These are phyloP conservation scores for Amorphotheca resinae DNA, from an alignment of 495 filamentous ascomycete genomes.

Conservation along the genomic window DNA sequence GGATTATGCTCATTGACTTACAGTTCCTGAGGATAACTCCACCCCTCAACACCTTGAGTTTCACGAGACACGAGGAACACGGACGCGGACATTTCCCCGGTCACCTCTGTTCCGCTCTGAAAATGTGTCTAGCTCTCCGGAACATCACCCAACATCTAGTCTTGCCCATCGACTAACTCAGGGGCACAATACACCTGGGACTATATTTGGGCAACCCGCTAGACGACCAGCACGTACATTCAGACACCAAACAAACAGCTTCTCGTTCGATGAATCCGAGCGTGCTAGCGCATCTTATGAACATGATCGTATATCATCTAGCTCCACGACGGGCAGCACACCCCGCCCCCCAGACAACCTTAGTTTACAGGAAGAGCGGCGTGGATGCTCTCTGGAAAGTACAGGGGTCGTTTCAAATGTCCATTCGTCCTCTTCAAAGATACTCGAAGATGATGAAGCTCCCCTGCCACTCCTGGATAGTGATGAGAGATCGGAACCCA, in stretches of 20 bases:
- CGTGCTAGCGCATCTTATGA: constrained; percentile 21
- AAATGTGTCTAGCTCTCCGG: constrained; percentile 16
- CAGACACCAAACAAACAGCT: constrained; percentile 20
- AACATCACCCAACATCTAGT: constrained; percentile 7
- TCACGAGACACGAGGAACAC: constrained; percentile 2
- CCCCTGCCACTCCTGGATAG: too few relatives aligned
- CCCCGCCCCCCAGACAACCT: constrained; percentile 1
- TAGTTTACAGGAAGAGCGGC: constrained; percentile 17
- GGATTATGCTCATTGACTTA: not conserved
- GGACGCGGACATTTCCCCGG: constrained; percentile 9
- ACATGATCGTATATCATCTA: constrained; percentile 13
- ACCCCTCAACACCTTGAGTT: constrained; percentile 6
- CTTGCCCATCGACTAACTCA: constrained; percentile 14
- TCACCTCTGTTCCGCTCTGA: constrained; percentile 18
- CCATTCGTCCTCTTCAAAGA: constrained; percentile 10
- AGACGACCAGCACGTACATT: constrained; percentile 8
- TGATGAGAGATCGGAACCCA: constrained; percentile 9
- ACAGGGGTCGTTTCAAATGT: constrained; percentile 13
- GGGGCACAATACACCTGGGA: constrained; percentile 14
- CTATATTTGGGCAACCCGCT: constrained; percentile 17
- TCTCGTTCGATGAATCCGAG: constrained; percentile 20
- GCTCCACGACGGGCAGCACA: constrained; percentile 4
- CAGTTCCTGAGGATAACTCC: constrained; percentile 16
- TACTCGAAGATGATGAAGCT: constrained; percentile 3
- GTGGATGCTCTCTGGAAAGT: constrained; percentile 13